A percentile compares a stretch with the other conserved stretches of the same genome.
phyloP scores from a whole-genome alignment of 2,329 filamentous ascomycete genomes.

The Apiospora arundinis region DNA sequence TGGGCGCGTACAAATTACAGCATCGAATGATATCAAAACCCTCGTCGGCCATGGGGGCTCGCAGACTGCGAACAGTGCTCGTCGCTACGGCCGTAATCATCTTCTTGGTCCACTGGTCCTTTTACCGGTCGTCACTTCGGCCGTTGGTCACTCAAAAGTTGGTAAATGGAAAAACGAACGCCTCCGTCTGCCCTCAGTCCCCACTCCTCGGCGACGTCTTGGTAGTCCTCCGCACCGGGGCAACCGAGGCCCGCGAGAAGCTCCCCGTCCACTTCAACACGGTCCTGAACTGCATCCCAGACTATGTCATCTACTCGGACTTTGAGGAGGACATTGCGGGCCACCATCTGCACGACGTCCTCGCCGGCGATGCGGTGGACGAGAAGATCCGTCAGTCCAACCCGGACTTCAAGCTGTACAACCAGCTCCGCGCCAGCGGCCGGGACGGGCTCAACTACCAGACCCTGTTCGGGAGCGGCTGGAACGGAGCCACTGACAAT shows the following conservation, averaged over 20 bases:
- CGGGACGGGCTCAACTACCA: slow-evolving; percentile 45
- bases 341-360: slow-evolving; percentile 54
- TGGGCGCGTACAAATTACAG: neutral
- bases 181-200: neutral
- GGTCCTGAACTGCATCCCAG: slow-evolving; percentile 60
- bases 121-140: neutral
- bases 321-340: slow-evolving; percentile 58
- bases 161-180: no score
- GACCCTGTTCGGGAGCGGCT: neutral
- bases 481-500: slow-evolving; percentile 28
- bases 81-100: neutral
- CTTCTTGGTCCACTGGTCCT: neutral
- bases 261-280: slow-evolving; percentile 60
- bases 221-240: slow-evolving; percentile 63
- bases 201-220: slow-evolving; percentile 52
- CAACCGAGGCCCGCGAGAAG: slow-evolving; percentile 62
- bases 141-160: no score
- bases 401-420: slow-evolving; percentile 58
- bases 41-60: neutral
- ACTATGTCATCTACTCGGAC: slow-evolving; percentile 65
- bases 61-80: neutral
- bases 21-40: neutral
- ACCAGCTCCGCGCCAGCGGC: slow-evolving; percentile 49
- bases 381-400: slow-evolving; percentile 44
- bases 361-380: slow-evolving; percentile 47